Conservation (phyloP, 2,329 filamentous ascomycete species). For the Trichoderma polysporum region DNA sequence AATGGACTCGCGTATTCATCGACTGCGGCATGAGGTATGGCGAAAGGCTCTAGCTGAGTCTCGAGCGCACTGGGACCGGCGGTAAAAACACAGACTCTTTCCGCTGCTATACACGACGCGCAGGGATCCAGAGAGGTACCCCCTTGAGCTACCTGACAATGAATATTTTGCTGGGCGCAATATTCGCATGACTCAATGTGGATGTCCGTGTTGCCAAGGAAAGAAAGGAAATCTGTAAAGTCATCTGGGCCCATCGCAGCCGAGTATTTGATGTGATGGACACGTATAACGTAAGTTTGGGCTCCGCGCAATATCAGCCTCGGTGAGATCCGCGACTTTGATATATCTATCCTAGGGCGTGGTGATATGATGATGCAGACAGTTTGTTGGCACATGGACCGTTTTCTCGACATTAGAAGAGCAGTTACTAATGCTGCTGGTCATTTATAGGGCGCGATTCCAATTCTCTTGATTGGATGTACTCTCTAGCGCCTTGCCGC, state of each 20-base stretch:
- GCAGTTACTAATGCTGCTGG: not conserved
- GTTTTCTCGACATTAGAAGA: not conserved
- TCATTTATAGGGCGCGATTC: constrained; percentile 2
- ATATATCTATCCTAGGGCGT: not conserved
- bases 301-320: not conserved
- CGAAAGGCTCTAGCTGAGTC: not conserved
- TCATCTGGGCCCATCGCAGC: not conserved
- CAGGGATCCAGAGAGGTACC: not conserved
- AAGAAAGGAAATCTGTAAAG: not conserved
- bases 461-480: not conserved
- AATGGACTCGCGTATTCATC: not conserved
- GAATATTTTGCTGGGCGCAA: not conserved
- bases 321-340: not conserved
- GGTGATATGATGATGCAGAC: not conserved
- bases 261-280: not conserved
- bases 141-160: not conserved
- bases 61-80: not conserved
- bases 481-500: not conserved
- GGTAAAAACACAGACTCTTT: not conserved
- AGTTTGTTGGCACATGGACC: not conserved
- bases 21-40: not conserved
- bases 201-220: not conserved
- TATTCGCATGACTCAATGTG: not conserved
- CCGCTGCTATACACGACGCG: not conserved
- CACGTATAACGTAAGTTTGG: not conserved